Evolutionary conservation across 306 rosid species (phyloP).

Genomic region (Prunus mira): DNA sequence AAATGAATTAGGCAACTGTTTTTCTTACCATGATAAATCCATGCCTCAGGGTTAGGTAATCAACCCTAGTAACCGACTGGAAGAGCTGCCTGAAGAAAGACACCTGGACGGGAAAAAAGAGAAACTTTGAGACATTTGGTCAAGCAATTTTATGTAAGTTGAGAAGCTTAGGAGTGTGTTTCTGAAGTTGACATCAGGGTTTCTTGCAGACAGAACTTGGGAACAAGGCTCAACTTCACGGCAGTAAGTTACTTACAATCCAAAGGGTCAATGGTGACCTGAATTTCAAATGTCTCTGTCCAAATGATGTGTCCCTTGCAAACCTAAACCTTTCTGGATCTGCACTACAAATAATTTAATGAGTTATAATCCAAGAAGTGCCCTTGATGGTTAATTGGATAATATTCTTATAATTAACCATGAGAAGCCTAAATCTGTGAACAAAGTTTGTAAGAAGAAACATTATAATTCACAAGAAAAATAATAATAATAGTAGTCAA

Average conservation of each 20-base stretch:
- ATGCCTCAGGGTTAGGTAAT: constrained; percentile 71
- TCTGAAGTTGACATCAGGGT: background rate
- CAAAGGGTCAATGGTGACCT: constrained; percentile 51
- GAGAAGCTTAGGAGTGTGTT: background rate
- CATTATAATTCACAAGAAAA: too few relatives aligned
- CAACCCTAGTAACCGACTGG: constrained; percentile 64
- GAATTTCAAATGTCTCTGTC: constrained; percentile 59
- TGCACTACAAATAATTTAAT: constrained; percentile 22
- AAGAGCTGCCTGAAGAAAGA: constrained; percentile 85
- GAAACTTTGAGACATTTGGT: background rate
- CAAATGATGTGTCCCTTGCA: constrained; percentile 86
- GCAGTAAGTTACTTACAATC: constrained; percentile 39
- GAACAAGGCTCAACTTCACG: background rate
- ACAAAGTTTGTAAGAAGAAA: background rate
- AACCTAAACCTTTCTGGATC: constrained; percentile 86
- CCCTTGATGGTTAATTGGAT: background rate
- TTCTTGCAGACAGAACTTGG: background rate
- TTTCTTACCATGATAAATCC: constrained; percentile 77
- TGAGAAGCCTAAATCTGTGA: background rate
- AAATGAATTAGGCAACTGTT: background rate
- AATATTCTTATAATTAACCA: background rate
- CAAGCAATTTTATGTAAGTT: too few relatives aligned
- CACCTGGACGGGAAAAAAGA: constrained; percentile 35
- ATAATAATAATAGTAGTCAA: background rate
- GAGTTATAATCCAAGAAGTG: background rate